These are phyloP conservation scores for Sarcocystis neurona DNA, from an alignment of 169 alveolate genomes.

Conservation along the genomic window DNA sequence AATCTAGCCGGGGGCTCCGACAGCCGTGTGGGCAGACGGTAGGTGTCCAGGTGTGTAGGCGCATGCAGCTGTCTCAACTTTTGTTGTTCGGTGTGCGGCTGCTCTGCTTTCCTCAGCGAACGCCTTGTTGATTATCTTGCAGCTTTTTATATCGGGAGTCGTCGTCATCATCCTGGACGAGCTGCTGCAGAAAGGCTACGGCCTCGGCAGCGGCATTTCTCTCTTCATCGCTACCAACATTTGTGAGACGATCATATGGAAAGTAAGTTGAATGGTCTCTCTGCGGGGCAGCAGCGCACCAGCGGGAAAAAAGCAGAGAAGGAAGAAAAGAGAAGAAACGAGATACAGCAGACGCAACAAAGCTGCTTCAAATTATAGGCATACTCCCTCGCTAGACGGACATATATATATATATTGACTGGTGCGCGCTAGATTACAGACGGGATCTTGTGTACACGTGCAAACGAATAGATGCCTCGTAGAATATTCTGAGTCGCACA, in stretches of 20 bases:
- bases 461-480: no score
- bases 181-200: constrained; percentile 99
- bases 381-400: no score
- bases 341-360: no score
- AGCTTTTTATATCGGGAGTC: constrained; percentile 99
- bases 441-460: no score
- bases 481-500: no score
- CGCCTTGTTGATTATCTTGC: constrained; percentile 93
- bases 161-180: constrained; percentile 98
- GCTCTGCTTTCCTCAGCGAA: constrained; percentile 76
- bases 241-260: constrained; percentile 99
- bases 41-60: background rate
- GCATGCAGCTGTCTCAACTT: background rate
- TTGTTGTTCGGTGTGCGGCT: background rate
- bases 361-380: no score
- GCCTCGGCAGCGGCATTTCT: constrained; percentile 99
- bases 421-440: no score
- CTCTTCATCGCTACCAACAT: constrained; percentile 99
- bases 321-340: no score
- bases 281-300: background rate
- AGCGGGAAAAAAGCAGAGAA: no score
- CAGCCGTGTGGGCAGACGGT: no score
- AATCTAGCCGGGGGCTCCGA: no score
- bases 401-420: no score
- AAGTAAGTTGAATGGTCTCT: constrained; percentile 60